A percentile compares a stretch with the other conserved stretches of the same genome.
Conservation (phyloP, 2,329 filamentous ascomycete genomes). For the Colletotrichum higginsianum region DNA sequence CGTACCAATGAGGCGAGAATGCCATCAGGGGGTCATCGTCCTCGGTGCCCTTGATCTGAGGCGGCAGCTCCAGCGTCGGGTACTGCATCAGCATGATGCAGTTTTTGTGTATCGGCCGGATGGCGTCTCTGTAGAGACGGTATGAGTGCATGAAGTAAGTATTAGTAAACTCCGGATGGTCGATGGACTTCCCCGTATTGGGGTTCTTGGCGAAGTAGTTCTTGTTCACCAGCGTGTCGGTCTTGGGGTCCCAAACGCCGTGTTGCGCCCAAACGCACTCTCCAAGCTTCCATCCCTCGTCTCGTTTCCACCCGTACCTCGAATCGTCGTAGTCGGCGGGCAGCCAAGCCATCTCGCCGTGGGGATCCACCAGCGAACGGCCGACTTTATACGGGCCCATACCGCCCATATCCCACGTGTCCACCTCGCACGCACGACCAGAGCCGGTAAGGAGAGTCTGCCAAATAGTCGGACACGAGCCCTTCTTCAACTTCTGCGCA, state of each 20-base stretch:
- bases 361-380: slow-evolving; percentile 85
- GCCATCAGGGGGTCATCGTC: slow-evolving; percentile 94
- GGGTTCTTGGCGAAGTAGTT: slow-evolving; percentile 91
- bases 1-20: slow-evolving; percentile 96
- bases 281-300: slow-evolving; percentile 91
- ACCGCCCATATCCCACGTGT: slow-evolving; percentile 93
- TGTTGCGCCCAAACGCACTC: slow-evolving; percentile 98
- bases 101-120: slow-evolving; percentile 82
- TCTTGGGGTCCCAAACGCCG: slow-evolving; percentile 90
- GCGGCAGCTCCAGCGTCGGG: slow-evolving; percentile 92
- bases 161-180: slow-evolving; percentile 91
- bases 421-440: slow-evolving; percentile 89
- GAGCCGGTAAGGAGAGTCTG: slow-evolving; percentile 94
- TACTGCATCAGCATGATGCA: slow-evolving; percentile 93
- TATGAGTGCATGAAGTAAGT: slow-evolving; percentile 92
- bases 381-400: slow-evolving; percentile 94
- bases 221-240: slow-evolving; percentile 83
- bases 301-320: slow-evolving; percentile 90
- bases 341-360: slow-evolving; percentile 89
- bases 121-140: slow-evolving; percentile 80
- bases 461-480: slow-evolving; percentile 93
- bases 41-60: slow-evolving; percentile 85
- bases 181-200: slow-evolving; percentile 78
- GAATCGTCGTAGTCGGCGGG: slow-evolving; percentile 86
- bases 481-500: slow-evolving; percentile 92